phyloP scores from a whole-genome alignment of 2,329 filamentous ascomycete species.

The Sporothrix pseudoabietina region DNA sequence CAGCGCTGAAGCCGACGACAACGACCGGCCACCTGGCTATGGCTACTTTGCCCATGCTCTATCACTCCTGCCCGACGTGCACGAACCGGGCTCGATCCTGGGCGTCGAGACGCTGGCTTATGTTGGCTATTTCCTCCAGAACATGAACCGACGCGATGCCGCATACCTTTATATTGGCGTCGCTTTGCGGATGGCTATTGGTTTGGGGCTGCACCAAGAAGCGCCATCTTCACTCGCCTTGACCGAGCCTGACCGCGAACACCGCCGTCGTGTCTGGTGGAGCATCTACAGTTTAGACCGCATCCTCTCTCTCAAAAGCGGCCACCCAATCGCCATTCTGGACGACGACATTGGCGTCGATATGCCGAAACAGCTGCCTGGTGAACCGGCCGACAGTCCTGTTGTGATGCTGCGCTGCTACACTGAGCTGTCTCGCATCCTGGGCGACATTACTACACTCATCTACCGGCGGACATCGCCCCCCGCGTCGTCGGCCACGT shows the following conservation, averaged over 20 bases:
- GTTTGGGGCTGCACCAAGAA: conserved; percentile 59
- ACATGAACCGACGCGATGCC: conserved; percentile 57
- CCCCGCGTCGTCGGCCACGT: not conserved
- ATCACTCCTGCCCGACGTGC: conserved; percentile 55
- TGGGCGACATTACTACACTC: conserved; percentile 50
- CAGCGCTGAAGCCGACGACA: not conserved
- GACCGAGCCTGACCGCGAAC: conserved; percentile 49
- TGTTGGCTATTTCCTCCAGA: conserved; percentile 60
- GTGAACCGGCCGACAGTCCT: conserved; percentile 49
- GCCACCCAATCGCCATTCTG: conserved; percentile 57
- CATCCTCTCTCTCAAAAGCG: conserved; percentile 56
- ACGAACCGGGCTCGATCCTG: conserved; percentile 57
- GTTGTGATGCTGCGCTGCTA: conserved; percentile 55
- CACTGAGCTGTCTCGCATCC: conserved; percentile 55
- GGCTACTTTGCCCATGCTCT: conserved; percentile 57
- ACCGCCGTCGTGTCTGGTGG: conserved; percentile 58
- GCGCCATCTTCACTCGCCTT: conserved; percentile 44
- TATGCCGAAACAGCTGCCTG: conserved; percentile 42
- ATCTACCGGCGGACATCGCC: conserved; percentile 51
- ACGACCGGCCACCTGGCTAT: conserved; percentile 54
- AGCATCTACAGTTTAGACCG: conserved; percentile 58
- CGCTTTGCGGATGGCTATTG: conserved; percentile 60
- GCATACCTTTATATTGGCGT: conserved; percentile 58
- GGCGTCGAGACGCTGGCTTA: conserved; percentile 59
- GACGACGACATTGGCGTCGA: conserved; percentile 56